Evolutionary conservation across 257 asterid species (phyloP), one percentile per base, ranked within the genome.

Genomic region (Plantago major): DNA sequence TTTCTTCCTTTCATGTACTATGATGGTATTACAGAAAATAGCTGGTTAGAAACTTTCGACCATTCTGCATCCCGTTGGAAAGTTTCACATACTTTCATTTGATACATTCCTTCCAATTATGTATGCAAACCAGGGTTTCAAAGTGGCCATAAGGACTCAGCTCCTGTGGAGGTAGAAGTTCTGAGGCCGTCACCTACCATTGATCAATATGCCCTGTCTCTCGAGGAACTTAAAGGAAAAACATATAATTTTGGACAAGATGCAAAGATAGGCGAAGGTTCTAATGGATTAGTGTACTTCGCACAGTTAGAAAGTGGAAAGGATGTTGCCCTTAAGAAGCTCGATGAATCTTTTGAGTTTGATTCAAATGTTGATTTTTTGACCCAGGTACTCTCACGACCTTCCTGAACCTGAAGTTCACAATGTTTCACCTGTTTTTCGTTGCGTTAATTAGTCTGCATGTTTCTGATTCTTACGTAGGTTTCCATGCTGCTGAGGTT

Each of bases 241-340:
- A 85, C 96, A 2, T 33, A 33, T 7, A 33, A 33, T 33, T 33
- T 33, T 33, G 7, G 40, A 33, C 5, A 22, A 33, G 40, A 85
- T 75, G 77, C 92, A 51, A 75, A 85, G 45, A 85, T 88, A 67
- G 96, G 95, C 51, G 95, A 88, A 71, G 96, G 96, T 64, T 88
- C 95, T 28, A 83, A 85, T 67, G 96, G 95, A 66, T 79, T 91
- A 65, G 96, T 88, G 54, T 88, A 88, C 80, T 81, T 67, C 28
- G 95, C 96, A 17, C 80, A 65, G 71, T 69, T 83, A 74, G 75
- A 65, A 42, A 79, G 67, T 73, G 95, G 87, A 42, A 83, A 84
- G 62, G 83, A 92, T 50, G 90, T 87, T 72, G 97, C 97, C 55
- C 87, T 90, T 66, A 90, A 87, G 80, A 90, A 87, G 76, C 95